Conservation (phyloP, 2,329 filamentous ascomycete species). For the Rosellinia necatrix region DNA sequence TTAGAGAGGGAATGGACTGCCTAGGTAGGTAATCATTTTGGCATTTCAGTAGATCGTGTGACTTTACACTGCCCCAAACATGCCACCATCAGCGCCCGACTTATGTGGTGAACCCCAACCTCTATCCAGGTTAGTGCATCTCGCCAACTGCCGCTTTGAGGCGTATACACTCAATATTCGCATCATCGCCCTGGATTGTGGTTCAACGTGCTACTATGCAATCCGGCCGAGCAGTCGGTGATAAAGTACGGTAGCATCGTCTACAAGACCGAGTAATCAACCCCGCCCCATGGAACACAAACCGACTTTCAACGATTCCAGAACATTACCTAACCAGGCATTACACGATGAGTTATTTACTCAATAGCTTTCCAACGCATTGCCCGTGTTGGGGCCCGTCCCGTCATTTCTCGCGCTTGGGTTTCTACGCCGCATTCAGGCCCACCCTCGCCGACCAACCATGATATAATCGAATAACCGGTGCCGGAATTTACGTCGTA, state of each 20-base stretch:
- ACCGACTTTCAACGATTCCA: neutral
- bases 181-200: neutral
- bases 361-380: neutral
- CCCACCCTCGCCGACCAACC: too few relatives aligned
- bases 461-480: neutral
- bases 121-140: neutral
- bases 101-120: neutral
- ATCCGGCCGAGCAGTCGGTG: neutral
- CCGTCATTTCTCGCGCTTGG: neutral
- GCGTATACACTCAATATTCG: neutral
- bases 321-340: neutral
- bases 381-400: neutral
- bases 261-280: neutral
- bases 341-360: neutral
- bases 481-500: neutral
- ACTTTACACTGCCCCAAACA: slow-evolving; percentile 18
- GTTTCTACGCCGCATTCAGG: too few relatives aligned
- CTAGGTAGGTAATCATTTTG: too few relatives aligned
- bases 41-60: slow-evolving; percentile 4
- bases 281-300: neutral
- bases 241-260: neutral
- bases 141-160: neutral
- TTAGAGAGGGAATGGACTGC: neutral
- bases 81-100: slow-evolving; percentile 4
- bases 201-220: neutral